Evolutionary conservation across 352 stramenopile species (phyloP).

Genomic region (Blastocystis sp.): DNA sequence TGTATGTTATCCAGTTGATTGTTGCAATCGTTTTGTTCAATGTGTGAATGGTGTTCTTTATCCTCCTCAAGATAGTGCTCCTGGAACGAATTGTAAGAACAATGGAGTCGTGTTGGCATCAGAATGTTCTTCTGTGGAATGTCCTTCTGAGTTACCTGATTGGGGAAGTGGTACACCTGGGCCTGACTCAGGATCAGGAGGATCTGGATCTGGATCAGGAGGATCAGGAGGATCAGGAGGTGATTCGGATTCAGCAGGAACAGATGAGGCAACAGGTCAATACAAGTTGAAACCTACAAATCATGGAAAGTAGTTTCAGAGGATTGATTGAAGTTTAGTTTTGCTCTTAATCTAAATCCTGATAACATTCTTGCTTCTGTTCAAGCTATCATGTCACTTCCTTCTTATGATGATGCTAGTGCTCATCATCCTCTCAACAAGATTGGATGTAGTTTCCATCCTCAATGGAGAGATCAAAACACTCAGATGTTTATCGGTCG

Average conservation of each 20-base stretch:
- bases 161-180: slow-evolving; percentile 24
- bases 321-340: background rate
- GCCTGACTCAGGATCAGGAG: too few relatives aligned
- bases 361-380: slow-evolving; percentile 2
- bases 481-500: slow-evolving; percentile 58
- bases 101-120: background rate
- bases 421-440: slow-evolving; percentile 17
- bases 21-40: slow-evolving; percentile 40
- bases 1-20: slow-evolving; percentile 49
- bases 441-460: slow-evolving; percentile 41
- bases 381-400: background rate
- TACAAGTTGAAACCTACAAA: background rate
- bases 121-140: slow-evolving; percentile 7
- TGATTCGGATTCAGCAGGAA: background rate
- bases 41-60: slow-evolving; percentile 52
- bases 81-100: slow-evolving; percentile 45
- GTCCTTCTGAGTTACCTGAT: slow-evolving; percentile 38
- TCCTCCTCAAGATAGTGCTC: slow-evolving; percentile 8
- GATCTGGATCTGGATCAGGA: background rate
- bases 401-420: slow-evolving; percentile 25
- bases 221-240: background rate
- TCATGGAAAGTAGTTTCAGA: slow-evolving; percentile 12
- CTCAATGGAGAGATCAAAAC: slow-evolving; percentile 40
- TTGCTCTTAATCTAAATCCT: slow-evolving; percentile 16
- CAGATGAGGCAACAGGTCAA: background rate